phyloP scores from a whole-genome alignment of 345 rosid genomes.

The Mercurialis annua region DNA sequence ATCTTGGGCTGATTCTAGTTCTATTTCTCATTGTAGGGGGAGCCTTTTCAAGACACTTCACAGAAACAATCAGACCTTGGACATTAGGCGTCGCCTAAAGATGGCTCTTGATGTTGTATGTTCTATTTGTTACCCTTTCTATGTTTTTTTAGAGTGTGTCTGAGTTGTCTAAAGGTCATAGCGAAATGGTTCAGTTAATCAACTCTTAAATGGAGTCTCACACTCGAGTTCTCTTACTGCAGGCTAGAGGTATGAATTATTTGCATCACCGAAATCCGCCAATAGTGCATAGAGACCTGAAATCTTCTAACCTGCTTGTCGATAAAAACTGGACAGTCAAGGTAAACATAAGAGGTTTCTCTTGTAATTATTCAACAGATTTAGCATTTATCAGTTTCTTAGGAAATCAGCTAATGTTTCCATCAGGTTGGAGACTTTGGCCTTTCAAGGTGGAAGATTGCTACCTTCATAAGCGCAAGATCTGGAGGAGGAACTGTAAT shows the following conservation, averaged over 20 bases:
- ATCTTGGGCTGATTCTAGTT: not conserved
- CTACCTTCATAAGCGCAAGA: conserved; percentile 64
- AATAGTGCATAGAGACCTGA: conserved; percentile 82
- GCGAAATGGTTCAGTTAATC: not conserved
- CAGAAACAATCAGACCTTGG: conserved; percentile 62
- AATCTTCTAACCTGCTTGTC: conserved; percentile 88
- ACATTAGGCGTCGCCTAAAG: conserved; percentile 60
- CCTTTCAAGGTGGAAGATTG: conserved; percentile 76
- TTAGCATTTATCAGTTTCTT: not conserved
- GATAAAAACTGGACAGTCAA: conserved; percentile 88
- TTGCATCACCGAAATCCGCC: conserved; percentile 86
- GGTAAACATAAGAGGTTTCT: conserved; percentile 34
- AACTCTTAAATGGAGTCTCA: not conserved
- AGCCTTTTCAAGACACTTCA: conserved; percentile 90
- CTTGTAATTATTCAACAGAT: not conserved
- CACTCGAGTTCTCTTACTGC: conserved; percentile 19
- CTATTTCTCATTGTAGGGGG: conserved; percentile 52
- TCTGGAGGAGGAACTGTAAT: conserved; percentile 89
- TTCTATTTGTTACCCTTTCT: conserved; percentile 18
- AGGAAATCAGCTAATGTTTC: conserved; percentile 3
- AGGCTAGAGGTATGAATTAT: conserved; percentile 96
- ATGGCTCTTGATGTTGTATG: conserved; percentile 93
- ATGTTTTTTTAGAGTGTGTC: conserved; percentile 1
- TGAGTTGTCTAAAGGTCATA: not conserved
- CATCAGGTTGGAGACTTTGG: conserved; percentile 92